A percentile compares a stretch with the other conserved stretches of the same genome.
Conservation (phyloP, 1,284 basidiomycete species). For the Leccinum fallax region DNA sequence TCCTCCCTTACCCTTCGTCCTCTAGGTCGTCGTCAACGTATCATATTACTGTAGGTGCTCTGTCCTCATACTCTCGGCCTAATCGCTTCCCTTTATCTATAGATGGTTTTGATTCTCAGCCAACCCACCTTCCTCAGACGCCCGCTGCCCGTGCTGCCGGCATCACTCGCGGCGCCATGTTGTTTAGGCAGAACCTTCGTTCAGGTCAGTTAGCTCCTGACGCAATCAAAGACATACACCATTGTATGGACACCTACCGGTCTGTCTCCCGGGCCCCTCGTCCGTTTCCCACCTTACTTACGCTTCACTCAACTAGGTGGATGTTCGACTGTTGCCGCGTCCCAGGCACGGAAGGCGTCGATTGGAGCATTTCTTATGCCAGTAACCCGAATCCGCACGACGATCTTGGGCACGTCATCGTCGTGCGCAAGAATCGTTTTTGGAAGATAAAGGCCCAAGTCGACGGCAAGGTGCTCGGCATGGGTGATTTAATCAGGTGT, state of each 20-base stretch:
- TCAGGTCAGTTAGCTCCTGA: slow-evolving; percentile 74
- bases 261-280: slow-evolving; percentile 32
- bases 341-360: slow-evolving; percentile 68
- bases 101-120: slow-evolving; percentile 79
- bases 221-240: slow-evolving; percentile 67
- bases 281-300: neutral
- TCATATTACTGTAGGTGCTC: slow-evolving; percentile 74
- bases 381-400: slow-evolving; percentile 59
- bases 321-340: slow-evolving; percentile 92
- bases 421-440: slow-evolving; percentile 74
- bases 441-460: slow-evolving; percentile 72
- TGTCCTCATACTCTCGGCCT: neutral
- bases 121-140: slow-evolving; percentile 56
- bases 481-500: slow-evolving; percentile 68
- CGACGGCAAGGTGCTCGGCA: slow-evolving; percentile 64
- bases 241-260: slow-evolving; percentile 92
- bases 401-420: slow-evolving; percentile 73
- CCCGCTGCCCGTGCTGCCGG: slow-evolving; percentile 75
- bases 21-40: slow-evolving; percentile 76
- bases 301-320: slow-evolving; percentile 56
- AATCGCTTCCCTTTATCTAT: slow-evolving; percentile 1
- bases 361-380: slow-evolving; percentile 77
- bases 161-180: slow-evolving; percentile 68
- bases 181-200: slow-evolving; percentile 71
- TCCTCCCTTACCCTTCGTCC: slow-evolving; percentile 1